Percentiles rank a stretch among this genome's conserved stretches.
These are phyloP conservation scores for Neonectria ditissima DNA, from an alignment of 2,329 filamentous ascomycete species.

Conservation along the genomic window DNA sequence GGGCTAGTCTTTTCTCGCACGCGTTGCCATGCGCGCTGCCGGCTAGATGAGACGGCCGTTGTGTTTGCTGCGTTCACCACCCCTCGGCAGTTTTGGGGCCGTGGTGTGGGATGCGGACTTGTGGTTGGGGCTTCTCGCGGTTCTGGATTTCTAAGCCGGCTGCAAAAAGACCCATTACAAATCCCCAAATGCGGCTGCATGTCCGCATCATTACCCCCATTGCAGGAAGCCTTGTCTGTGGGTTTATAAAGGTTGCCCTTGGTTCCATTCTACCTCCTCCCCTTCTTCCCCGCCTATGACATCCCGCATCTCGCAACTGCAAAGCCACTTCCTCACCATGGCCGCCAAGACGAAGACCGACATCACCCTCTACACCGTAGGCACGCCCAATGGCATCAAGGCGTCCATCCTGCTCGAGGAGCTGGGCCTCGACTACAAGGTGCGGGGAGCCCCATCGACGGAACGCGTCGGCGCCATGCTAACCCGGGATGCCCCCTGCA, in stretches of 20 bases:
- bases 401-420: slow-evolving; percentile 89
- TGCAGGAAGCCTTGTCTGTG: not conserved
- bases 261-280: not conserved
- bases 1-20: not conserved
- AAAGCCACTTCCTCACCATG: slow-evolving; percentile 47
- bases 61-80: too few relatives aligned
- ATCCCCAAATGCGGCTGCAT: not conserved
- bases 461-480: not conserved
- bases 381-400: slow-evolving; percentile 92
- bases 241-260: not conserved
- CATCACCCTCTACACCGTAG: slow-evolving; percentile 84
- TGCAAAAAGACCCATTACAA: not conserved
- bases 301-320: slow-evolving; percentile 41
- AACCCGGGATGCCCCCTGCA: not conserved
- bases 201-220: not conserved
- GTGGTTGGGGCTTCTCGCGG: not conserved
- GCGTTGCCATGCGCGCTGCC: not conserved
- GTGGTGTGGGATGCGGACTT: not conserved
- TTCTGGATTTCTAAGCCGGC: not conserved
- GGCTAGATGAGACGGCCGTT: not conserved
- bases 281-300: too few relatives aligned
- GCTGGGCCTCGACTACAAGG: slow-evolving; percentile 84
- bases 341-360: slow-evolving; percentile 59
- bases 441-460: slow-evolving; percentile 43
- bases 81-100: too few relatives aligned